Percentiles rank a stretch among this genome's conserved stretches.
Conservation (phyloP, 306 rosid genomes). For the Pterocarpus santalinus region DNA sequence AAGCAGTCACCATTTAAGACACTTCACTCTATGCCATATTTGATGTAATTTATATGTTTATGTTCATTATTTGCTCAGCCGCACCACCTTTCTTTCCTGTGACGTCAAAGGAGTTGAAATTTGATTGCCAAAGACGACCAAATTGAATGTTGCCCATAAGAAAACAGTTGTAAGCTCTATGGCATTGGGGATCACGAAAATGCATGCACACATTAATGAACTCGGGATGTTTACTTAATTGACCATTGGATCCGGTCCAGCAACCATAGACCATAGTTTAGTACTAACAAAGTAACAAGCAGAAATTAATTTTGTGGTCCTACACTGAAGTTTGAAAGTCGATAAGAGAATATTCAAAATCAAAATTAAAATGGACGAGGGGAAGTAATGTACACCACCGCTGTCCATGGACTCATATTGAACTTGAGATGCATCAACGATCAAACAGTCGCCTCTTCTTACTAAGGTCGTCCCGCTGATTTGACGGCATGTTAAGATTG, state of each 20-base stretch:
- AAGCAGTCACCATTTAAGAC: constrained; percentile 42
- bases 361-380: constrained; percentile 33
- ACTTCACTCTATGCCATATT: constrained; percentile 35
- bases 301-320: constrained; percentile 29
- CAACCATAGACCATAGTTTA: background rate
- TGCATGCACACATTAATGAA: constrained; percentile 19
- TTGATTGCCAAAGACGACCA: constrained; percentile 27
- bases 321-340: constrained; percentile 17
- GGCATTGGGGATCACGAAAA: constrained; percentile 2
- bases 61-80: constrained; percentile 25
- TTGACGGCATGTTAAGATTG: constrained; percentile 43
- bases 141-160: constrained; percentile 42
- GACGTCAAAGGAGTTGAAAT: constrained; percentile 56
- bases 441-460: background rate
- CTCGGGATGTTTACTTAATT: constrained; percentile 20
- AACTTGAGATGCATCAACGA: constrained; percentile 7
- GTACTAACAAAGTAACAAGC: constrained; percentile 23
- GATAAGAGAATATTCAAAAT: constrained; percentile 18
- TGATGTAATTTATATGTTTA: constrained; percentile 3
- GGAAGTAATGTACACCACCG: background rate
- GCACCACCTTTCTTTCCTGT: constrained; percentile 31
- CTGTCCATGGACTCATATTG: constrained; percentile 5
- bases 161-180: constrained; percentile 7
- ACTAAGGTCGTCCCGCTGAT: constrained; percentile 24
- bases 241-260: constrained; percentile 47